phyloP scores from a whole-genome alignment of 352 stramenopile genomes.

The Phytopythium cucurbitacearum region DNA sequence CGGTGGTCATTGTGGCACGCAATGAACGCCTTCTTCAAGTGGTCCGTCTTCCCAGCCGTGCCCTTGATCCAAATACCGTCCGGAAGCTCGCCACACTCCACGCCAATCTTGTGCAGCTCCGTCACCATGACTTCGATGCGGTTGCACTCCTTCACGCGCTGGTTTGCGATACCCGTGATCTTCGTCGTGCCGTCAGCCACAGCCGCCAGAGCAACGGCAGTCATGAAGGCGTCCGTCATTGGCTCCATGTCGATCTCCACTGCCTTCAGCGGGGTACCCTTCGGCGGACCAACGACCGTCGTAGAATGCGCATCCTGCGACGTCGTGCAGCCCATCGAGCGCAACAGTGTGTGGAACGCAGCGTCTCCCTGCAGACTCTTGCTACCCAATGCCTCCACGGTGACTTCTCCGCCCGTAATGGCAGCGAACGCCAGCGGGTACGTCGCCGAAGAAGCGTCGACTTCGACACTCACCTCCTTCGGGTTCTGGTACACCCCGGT shows the following conservation, averaged over 20 bases:
- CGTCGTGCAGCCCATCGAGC: slow-evolving; percentile 74
- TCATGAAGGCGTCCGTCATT: slow-evolving; percentile 99
- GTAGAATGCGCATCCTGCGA: slow-evolving; percentile 58
- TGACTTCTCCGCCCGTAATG: slow-evolving; percentile 94
- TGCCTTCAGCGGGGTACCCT: slow-evolving; percentile 64
- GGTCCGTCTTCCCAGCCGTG: slow-evolving; percentile 37
- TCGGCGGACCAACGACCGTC: slow-evolving; percentile 70
- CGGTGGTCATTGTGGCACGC: slow-evolving; percentile 96
- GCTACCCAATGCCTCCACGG: slow-evolving; percentile 91
- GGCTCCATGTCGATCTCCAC: slow-evolving; percentile 96
- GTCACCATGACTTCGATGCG: slow-evolving; percentile 97
- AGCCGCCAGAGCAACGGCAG: slow-evolving; percentile 91
- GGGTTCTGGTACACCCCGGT: slow-evolving; percentile 74
- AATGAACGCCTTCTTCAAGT: slow-evolving; percentile 59
- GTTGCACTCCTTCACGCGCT: slow-evolving; percentile 98
- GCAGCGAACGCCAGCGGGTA: slow-evolving; percentile 96
- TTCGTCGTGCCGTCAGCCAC: slow-evolving; percentile 94
- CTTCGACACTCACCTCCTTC: slow-evolving; percentile 82
- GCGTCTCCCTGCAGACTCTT: slow-evolving; percentile 95
- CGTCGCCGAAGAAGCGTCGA: slow-evolving; percentile 94
- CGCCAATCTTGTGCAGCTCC: slow-evolving; percentile 93
- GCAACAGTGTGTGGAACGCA: slow-evolving; percentile 88
- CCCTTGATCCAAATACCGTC: slow-evolving; percentile 82
- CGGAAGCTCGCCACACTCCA: slow-evolving; percentile 66
- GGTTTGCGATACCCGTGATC: slow-evolving; percentile 98